These are phyloP conservation scores for Rhodotorula toruloides DNA, from an alignment of 768 basidiomycete species.

Conservation along the genomic window DNA sequence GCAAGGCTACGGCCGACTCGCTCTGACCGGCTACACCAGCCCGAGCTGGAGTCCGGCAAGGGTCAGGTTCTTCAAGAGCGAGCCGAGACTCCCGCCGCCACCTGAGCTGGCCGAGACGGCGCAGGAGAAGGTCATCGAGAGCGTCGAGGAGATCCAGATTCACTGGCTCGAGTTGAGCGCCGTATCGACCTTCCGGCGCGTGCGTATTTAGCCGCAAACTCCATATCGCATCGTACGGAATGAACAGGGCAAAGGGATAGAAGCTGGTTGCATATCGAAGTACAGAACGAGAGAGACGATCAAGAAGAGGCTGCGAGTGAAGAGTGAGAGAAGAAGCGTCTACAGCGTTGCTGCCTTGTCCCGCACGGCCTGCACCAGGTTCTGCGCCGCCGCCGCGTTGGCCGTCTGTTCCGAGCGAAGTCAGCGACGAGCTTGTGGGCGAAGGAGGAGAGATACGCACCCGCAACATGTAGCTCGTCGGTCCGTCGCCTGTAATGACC, in stretches of 20 bases:
- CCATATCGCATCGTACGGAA: not conserved
- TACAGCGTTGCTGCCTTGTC: slow-evolving; percentile 29
- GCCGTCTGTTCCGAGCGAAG: not conserved
- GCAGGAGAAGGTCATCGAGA: not conserved
- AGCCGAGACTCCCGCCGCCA: not conserved
- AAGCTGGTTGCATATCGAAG: not conserved
- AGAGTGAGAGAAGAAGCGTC: not conserved
- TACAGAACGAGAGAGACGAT: not conserved
- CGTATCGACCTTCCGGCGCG: slow-evolving; percentile 21
- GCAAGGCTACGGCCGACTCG: slow-evolving; percentile 22
- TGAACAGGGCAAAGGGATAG: too few relatives aligned
- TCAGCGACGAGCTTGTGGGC: not conserved
- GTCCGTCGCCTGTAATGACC: slow-evolving; percentile 21
- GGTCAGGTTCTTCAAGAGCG: slow-evolving; percentile 15
- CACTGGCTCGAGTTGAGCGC: slow-evolving; percentile 33
- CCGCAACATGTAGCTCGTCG: slow-evolving; percentile 39
- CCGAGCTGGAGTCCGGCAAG: slow-evolving; percentile 13
- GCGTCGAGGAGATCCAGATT: slow-evolving; percentile 35
- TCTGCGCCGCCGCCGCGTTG: slow-evolving; percentile 15
- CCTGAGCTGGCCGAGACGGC: not conserved
- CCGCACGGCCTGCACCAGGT: slow-evolving; percentile 21
- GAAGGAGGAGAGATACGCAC: slow-evolving; percentile 13
- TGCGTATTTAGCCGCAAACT: slow-evolving; percentile 4
- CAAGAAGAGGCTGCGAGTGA: not conserved
- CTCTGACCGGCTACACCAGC: slow-evolving; percentile 18